phyloP scores from a whole-genome alignment of 139 green algal species.

The Coccomyxa sp. region DNA sequence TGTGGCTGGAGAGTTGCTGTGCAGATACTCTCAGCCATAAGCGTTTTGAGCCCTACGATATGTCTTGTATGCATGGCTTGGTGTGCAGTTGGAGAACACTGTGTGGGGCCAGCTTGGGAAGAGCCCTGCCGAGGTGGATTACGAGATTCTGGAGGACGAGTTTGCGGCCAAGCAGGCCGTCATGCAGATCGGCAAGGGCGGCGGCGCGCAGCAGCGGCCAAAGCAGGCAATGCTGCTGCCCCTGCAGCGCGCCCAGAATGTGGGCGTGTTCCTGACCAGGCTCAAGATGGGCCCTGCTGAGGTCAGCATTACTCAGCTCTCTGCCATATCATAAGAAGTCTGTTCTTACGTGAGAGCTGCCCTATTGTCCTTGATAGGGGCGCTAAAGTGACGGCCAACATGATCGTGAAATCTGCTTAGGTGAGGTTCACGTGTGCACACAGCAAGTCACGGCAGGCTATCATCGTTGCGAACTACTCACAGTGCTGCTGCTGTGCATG shows the following conservation, averaged over 20 bases:
- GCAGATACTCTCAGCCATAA: no score
- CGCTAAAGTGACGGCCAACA: not conserved
- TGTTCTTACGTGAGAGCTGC: no score
- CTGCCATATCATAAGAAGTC: no score
- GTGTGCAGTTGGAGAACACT: constrained; percentile 18
- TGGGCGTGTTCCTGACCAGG: constrained; percentile 27
- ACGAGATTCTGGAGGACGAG: constrained; percentile 27
- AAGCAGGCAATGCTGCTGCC: constrained; percentile 14
- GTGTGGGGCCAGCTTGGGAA: constrained; percentile 26
- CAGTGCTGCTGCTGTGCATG: not conserved
- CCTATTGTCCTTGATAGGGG: not conserved
- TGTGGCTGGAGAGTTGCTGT: no score
- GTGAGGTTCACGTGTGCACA: not conserved
- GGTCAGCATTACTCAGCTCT: not conserved
- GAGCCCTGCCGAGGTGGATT: constrained; percentile 21
- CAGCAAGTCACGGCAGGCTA: not conserved
- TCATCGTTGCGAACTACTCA: not conserved
- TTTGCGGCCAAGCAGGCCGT: constrained; percentile 23
- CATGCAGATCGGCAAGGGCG: not conserved
- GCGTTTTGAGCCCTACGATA: no score
- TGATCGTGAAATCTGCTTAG: not conserved
- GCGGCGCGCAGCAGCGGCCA: not conserved
- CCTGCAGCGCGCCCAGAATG: constrained; percentile 32
- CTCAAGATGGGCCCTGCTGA: constrained; percentile 31
- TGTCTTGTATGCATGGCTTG: no score